Evolutionary conservation across 23 red algal genomes (phyloP), one percentile per base, ranked within the genome.

Genomic region (Gracilaria domingensis): DNA sequence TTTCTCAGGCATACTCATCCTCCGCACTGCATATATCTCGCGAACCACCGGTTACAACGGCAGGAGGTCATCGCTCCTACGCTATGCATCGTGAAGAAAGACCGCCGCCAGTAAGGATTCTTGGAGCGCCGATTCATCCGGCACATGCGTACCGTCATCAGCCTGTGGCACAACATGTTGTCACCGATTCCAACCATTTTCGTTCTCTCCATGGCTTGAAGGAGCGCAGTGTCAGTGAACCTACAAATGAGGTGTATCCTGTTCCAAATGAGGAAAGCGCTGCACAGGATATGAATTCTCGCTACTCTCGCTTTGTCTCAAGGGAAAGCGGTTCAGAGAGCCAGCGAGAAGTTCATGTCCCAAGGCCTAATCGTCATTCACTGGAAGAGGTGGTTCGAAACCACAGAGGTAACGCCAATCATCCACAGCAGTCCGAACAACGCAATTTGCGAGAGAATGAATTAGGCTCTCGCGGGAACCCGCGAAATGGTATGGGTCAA

Each of bases 141-240:
- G 30, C 32, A 69, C 64, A 69, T 20, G 6, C 36, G 11, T 3
- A 49, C 34, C 39, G 26, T 30, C 42, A 39, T 44, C 67, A 73
- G 20, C 67, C 67, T 42, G 34, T 44, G 35, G 38, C 35, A 2
- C 67, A 73, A 18, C 35, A 37, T 23, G 21, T 42, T 23, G 11
- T 28, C 23, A 77, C 12, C 72, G 72, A 77, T 30, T 49, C 72
- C 4, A 8, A 12, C 25, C 72, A 77, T 4, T 77, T 77, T 77
- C 72, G 72, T 4, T 11, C 38, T 13, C 7, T 37, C 9, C 72
- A 77, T 30, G 26, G 23, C 21, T 11, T 30, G 11, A 77, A 77
- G 39, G 72, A 77, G 24, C 39, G 64, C 1, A 37, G 2, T 50
- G 42, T 20, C 1, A 28, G n/a, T 30, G 72, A 77, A 4, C 72